Conservation (phyloP, 2,329 filamentous ascomycete genomes). For the Arthrobotrys sphaeroides region DNA sequence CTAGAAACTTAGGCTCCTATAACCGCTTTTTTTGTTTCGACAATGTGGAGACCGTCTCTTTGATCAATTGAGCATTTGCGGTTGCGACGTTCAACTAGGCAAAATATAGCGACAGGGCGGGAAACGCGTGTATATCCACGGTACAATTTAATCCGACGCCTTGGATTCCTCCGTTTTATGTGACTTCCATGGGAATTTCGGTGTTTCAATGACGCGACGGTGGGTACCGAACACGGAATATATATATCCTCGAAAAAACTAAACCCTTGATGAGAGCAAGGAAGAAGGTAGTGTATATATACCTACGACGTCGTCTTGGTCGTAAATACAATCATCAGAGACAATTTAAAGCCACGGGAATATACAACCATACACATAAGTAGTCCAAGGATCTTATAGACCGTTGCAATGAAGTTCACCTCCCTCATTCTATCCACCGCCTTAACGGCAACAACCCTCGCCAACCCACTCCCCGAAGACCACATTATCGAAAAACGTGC, state of each 20-base stretch:
- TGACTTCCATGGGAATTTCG: neutral
- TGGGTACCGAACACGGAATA: too few species aligned
- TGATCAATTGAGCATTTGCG: too few species aligned
- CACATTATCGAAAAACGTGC: constrained; percentile 33
- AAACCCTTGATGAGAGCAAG: too few species aligned
- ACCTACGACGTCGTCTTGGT: too few species aligned
- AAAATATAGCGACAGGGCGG: constrained; percentile 8
- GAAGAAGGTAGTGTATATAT: too few species aligned
- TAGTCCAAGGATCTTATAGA: too few species aligned
- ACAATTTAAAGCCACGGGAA: too few species aligned
- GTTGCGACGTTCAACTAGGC: neutral
- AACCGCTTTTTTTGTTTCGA: too few species aligned
- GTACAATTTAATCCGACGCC: constrained; percentile 27
- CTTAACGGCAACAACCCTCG: constrained; percentile 13
- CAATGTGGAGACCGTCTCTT: neutral
- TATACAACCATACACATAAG: neutral
- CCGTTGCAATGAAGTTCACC: constrained; percentile 28
- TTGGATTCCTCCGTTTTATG: constrained; percentile 23
- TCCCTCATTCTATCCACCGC: neutral
- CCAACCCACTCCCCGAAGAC: constrained; percentile 12
- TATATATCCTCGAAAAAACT: too few species aligned
- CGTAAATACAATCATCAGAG: too few species aligned
- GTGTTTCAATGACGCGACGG: neutral
- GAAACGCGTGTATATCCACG: neutral
- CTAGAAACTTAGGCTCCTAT: too few species aligned